phyloP scores from a whole-genome alignment of 108 stramenopile species.

The Pseudonitzschia delicatissima region DNA sequence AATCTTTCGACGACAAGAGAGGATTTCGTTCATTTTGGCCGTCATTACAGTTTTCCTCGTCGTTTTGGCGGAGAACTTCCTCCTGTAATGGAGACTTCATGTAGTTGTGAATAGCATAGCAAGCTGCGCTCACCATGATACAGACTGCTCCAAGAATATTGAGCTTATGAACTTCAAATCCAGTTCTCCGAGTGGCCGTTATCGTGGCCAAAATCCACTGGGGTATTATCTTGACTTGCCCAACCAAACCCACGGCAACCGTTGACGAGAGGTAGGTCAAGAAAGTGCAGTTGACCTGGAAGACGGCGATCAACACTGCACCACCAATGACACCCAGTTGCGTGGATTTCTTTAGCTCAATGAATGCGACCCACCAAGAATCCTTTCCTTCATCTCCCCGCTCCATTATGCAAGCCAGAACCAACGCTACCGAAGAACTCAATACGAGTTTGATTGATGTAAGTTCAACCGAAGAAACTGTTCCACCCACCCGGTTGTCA shows the following conservation, averaged over 20 bases:
- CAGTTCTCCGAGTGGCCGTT: not conserved
- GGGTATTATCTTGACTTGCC: slow-evolving; percentile 38
- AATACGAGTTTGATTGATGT: slow-evolving; percentile 29
- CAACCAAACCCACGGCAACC: slow-evolving; percentile 35
- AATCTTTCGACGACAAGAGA: not conserved
- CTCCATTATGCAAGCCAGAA: slow-evolving; percentile 24
- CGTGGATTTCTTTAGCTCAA: not conserved
- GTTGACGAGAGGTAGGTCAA: slow-evolving; percentile 29
- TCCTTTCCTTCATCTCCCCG: slow-evolving; percentile 2
- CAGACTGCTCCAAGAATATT: slow-evolving; percentile 13
- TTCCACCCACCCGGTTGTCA: slow-evolving; percentile 16
- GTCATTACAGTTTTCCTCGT: not conserved
- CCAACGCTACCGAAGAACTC: slow-evolving; percentile 21
- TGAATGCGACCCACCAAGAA: slow-evolving; percentile 17
- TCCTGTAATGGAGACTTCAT: not conserved
- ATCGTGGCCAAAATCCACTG: slow-evolving; percentile 35
- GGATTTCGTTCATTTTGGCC: not conserved
- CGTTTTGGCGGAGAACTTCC: not conserved
- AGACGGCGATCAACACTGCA: slow-evolving; percentile 25
- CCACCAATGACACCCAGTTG: slow-evolving; percentile 27
- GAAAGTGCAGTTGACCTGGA: slow-evolving; percentile 40
- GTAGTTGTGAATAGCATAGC: slow-evolving; percentile 16
- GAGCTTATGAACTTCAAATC: not conserved
- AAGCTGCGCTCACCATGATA: slow-evolving; percentile 12
- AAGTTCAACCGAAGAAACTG: slow-evolving; percentile 32